These are phyloP conservation scores for Colletotrichum sp. DNA, from an alignment of 2,329 filamentous ascomycete species.

Conservation along the genomic window DNA sequence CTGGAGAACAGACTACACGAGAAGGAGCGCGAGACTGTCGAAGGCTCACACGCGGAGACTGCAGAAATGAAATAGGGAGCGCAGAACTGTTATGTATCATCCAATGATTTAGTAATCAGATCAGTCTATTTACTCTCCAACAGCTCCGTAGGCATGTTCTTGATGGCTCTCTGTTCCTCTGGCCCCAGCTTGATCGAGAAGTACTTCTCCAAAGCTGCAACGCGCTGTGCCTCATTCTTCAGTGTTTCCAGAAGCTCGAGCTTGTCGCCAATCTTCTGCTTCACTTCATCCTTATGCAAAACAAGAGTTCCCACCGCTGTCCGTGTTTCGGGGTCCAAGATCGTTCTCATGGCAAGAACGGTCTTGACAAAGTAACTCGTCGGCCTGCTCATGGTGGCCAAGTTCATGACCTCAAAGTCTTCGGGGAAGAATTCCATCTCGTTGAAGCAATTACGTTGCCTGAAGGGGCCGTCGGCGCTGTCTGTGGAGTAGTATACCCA, in stretches of 20 bases:
- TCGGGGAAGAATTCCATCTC: conserved; percentile 51
- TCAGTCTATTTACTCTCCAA: not conserved
- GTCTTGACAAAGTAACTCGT: conserved; percentile 41
- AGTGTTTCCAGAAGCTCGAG: conserved; percentile 46
- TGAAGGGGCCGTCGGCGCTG: conserved; percentile 37
- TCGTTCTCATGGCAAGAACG: conserved; percentile 37
- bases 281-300: conserved; percentile 49
- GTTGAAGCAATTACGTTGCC: conserved; percentile 55
- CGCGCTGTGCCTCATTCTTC: conserved; percentile 51
- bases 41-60: not conserved
- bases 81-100: not conserved
- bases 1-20: not conserved
- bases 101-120: not conserved
- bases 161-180: conserved; percentile 53
- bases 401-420: conserved; percentile 54
- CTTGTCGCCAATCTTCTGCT: conserved; percentile 40
- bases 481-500: conserved; percentile 43
- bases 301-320: conserved; percentile 42
- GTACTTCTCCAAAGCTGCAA: conserved; percentile 51
- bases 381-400: conserved; percentile 36
- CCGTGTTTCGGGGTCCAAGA: conserved; percentile 25
- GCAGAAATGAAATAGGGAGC: not conserved
- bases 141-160: conserved; percentile 33
- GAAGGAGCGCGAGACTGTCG: not conserved
- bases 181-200: conserved; percentile 53